Evolutionary conservation across 179 eudicot species (phyloP), one percentile per base, ranked within the genome.

Genomic region (Silene vulgaris): DNA sequence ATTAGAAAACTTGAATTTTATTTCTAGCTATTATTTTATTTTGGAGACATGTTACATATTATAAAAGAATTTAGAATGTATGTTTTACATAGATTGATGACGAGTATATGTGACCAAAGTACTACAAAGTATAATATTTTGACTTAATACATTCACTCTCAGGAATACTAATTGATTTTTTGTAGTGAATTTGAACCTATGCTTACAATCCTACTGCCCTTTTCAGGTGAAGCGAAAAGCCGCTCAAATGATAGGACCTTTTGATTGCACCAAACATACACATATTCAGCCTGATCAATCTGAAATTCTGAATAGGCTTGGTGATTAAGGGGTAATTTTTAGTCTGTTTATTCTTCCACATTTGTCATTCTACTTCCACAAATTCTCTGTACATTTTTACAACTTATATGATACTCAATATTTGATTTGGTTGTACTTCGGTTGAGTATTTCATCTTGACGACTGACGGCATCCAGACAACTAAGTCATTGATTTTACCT

Each of bases 211-310:
- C 0, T 68, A 64, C 28, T 76, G 4, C 75, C 60, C 5, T 74
- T 85, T 85, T 83, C 96, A 93, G 98, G 98, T 93, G 80, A 93
- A 90, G 80, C 81, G 84, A 84, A 89, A 89, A 81, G 84, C 71
- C 77, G 87, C 78, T 75, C 88, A 86, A 80, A 72, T 52, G 78
- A 79, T 90, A n/a, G 98, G 98, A 73, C 98, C 98, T 52, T 90
- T 65, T 81, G 98, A 93, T 80, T 93, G 98, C 84, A 93, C 98
- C 69, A 91, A 91, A 76, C 87, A 80, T 85, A 84, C 77, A 75
- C 84, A 82, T 61, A 23, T 52, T 76, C 74, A 74, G 60, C 84
- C 78, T 57, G 71, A 82, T 21, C 75, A 65, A 66, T 82, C 85
- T 20, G 54, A 80, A 28, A 65, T 63, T 82, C 85, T 20, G 54